Percentiles rank a stretch among this genome's conserved stretches.
Conservation (phyloP, 2,329 filamentous ascomycete genomes). For the Aaosphaeria pasadenensis region DNA sequence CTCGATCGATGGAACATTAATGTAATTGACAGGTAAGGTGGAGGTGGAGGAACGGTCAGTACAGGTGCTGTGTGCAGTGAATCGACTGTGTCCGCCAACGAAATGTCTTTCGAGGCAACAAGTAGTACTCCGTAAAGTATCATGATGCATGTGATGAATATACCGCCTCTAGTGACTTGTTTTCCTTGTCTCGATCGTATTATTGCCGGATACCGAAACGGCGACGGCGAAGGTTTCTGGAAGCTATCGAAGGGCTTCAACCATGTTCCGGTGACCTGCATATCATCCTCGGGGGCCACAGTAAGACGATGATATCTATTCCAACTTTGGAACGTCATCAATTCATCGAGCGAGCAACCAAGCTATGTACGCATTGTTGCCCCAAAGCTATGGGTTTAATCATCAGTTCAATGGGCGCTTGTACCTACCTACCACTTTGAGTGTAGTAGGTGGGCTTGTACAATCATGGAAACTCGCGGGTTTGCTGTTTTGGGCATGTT, state of each 20-base stretch:
- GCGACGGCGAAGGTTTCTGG: slow-evolving; percentile 8
- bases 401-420: not conserved
- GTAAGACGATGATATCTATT: slow-evolving; percentile 9
- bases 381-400: not conserved
- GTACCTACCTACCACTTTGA: not conserved
- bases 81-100: not conserved
- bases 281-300: slow-evolving; percentile 6
- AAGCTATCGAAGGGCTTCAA: slow-evolving; percentile 7
- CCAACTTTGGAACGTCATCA: too few species aligned
- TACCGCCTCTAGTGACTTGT: not conserved
- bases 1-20: too few species aligned
- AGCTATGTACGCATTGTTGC: not conserved
- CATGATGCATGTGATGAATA: not conserved
- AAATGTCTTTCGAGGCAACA: too few species aligned
- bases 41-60: not conserved
- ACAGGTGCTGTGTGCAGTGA: not conserved
- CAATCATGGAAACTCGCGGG: too few species aligned
- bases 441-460: too few species aligned
- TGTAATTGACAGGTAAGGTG: too few species aligned
- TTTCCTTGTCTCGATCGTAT: not conserved
- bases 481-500: too few species aligned
- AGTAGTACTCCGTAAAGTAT: not conserved
- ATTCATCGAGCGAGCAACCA: too few species aligned
- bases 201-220: not conserved
- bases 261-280: slow-evolving; percentile 5